phyloP scores from a whole-genome alignment of 2,329 filamentous ascomycete genomes.

The Fusarium transvaalense region DNA sequence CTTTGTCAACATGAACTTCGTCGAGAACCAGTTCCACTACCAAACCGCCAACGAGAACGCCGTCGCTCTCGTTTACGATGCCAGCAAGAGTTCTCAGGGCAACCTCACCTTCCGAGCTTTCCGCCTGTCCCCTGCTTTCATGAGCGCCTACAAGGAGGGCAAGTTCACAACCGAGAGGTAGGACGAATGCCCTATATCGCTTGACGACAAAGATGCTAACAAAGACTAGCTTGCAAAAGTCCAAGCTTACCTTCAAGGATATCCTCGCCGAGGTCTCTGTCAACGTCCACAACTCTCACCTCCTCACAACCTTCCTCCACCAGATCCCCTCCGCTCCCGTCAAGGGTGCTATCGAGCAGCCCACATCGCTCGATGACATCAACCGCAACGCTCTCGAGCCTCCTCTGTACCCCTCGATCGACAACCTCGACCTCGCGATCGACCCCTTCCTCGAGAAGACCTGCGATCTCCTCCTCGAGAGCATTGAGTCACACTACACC shows the following conservation, averaged over 20 bases:
- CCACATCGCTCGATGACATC: constrained; percentile 83
- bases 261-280: constrained; percentile 93
- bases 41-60: constrained; percentile 94
- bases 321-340: constrained; percentile 79
- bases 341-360: constrained; percentile 77
- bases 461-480: constrained; percentile 93
- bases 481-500: constrained; percentile 97
- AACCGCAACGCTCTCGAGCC: constrained; percentile 71
- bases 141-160: constrained; percentile 92
- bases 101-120: constrained; percentile 91
- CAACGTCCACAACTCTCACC: constrained; percentile 94
- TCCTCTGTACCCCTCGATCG: constrained; percentile 88
- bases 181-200: constrained; percentile 48
- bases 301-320: constrained; percentile 94
- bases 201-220: constrained; percentile 26
- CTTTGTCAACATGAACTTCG: constrained; percentile 93
- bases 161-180: constrained; percentile 98
- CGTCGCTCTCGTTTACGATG: constrained; percentile 92
- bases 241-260: constrained; percentile 92
- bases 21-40: constrained; percentile 98
- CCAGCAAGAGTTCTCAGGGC: constrained; percentile 94
- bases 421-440: constrained; percentile 90
- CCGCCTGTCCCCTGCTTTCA: constrained; percentile 87
- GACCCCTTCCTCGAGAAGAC: constrained; percentile 99
- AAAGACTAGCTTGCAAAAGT: constrained; percentile 83